These are phyloP conservation scores for Eucalyptus erythrocorys DNA, from an alignment of 345 rosid species.

Conservation along the genomic window DNA sequence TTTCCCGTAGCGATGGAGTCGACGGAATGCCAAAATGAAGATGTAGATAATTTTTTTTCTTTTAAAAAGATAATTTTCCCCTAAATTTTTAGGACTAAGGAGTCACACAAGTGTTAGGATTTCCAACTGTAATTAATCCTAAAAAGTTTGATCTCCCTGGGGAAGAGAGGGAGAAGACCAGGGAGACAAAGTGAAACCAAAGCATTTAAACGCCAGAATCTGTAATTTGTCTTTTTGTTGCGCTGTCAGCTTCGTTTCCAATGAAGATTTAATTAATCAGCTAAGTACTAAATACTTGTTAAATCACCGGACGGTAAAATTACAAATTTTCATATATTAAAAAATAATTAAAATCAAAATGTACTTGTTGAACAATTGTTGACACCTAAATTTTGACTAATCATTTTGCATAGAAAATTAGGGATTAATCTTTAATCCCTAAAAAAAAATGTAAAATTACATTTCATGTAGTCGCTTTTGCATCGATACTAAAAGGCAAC, in stretches of 20 bases:
- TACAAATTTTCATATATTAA: neutral
- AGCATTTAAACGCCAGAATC: neutral
- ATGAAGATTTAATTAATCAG: neutral
- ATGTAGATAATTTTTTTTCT: no score
- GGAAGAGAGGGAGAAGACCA: neutral
- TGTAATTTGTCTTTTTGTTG: neutral
- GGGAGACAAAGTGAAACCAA: neutral
- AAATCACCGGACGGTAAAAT: neutral
- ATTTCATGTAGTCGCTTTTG: no score
- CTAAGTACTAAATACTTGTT: neutral
- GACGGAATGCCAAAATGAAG: no score
- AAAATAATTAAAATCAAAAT: neutral
- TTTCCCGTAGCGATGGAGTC: no score
- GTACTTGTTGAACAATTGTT: neutral
- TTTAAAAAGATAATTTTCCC: no score
- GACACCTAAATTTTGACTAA: no score
- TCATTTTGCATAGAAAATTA: no score
- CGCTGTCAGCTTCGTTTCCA: neutral
- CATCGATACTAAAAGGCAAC: no score
- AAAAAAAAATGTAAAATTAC: no score
- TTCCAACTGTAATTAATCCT: neutral
- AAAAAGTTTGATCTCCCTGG: neutral
- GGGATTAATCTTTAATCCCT: no score
- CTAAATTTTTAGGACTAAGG: neutral
- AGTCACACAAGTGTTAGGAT: neutral